Percentiles rank a stretch among this genome's conserved stretches.
Conservation (phyloP, 2,329 filamentous ascomycete species). For the Neofusicoccum cordaticola region DNA sequence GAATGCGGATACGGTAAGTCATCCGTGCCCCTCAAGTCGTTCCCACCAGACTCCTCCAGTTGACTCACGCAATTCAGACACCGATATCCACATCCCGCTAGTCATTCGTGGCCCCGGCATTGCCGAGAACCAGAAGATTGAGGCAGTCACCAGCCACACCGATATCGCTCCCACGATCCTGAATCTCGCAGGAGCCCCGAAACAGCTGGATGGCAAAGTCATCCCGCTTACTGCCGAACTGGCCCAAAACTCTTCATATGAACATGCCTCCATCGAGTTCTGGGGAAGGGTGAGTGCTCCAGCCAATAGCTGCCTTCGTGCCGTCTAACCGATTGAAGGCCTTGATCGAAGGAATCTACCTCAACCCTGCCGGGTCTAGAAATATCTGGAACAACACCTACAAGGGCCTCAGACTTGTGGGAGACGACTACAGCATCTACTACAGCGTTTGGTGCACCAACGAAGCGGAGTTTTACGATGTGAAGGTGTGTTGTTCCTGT, state of each 20-base stretch:
- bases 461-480: conserved; percentile 65
- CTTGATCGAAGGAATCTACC: not conserved
- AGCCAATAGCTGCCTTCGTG: too few relatives aligned
- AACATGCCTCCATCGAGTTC: conserved; percentile 42
- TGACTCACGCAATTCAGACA: not conserved
- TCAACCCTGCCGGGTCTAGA: not conserved
- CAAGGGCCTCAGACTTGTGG: conserved; percentile 57
- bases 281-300: conserved; percentile 31
- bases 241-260: conserved; percentile 21
- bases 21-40: too few relatives aligned
- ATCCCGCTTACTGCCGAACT: conserved; percentile 31
- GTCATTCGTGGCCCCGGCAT: conserved; percentile 39
- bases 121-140: conserved; percentile 25
- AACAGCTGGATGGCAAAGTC: conserved; percentile 34
- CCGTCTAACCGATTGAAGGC: not conserved
- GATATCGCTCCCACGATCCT: conserved; percentile 42
- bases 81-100: conserved; percentile 40
- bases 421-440: conserved; percentile 57
- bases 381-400: conserved; percentile 55
- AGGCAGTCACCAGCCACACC: conserved; percentile 38
- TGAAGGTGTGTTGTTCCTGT: conserved; percentile 46
- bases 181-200: conserved; percentile 26
- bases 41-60: too few relatives aligned
- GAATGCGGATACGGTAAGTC: conserved; percentile 36
- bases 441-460: conserved; percentile 69